These are phyloP conservation scores for Solanum chiquidenum DNA, from an alignment of 257 asterid genomes.

Conservation along the genomic window DNA sequence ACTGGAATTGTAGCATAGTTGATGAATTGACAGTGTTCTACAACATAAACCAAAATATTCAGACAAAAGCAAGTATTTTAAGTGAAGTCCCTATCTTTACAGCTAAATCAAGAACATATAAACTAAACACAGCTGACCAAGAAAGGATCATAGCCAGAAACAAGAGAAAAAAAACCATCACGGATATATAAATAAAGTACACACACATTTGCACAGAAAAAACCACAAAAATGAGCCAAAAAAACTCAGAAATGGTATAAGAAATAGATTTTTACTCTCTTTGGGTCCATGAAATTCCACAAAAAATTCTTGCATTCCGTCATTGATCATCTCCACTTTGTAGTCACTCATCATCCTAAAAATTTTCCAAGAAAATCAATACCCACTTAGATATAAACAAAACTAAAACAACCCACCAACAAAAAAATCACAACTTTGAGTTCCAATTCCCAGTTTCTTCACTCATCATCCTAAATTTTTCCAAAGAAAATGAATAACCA, in stretches of 20 bases:
- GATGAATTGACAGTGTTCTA: neutral
- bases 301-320: slow-evolving; percentile 72
- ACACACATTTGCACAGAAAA: neutral
- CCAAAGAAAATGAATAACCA: neutral
- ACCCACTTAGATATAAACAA: neutral
- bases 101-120: slow-evolving; percentile 2
- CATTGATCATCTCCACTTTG: slow-evolving; percentile 91
- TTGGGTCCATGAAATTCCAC: slow-evolving; percentile 89
- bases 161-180: slow-evolving; percentile 3
- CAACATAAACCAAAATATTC: slow-evolving; percentile 1
- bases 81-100: neutral
- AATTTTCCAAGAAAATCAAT: neutral
- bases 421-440: neutral
- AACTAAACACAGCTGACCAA: neutral
- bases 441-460: neutral
- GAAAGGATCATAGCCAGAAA: neutral
- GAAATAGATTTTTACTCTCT: slow-evolving; percentile 43
- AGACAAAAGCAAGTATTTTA: neutral
- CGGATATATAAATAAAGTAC: neutral
- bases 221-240: neutral
- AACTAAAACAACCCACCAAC: neutral
- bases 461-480: neutral
- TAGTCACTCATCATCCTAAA: slow-evolving; percentile 90
- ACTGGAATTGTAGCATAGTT: neutral
- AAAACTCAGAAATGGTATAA: neutral